Conservation (phyloP, 768 basidiomycete genomes). For the Suillus paluster region DNA sequence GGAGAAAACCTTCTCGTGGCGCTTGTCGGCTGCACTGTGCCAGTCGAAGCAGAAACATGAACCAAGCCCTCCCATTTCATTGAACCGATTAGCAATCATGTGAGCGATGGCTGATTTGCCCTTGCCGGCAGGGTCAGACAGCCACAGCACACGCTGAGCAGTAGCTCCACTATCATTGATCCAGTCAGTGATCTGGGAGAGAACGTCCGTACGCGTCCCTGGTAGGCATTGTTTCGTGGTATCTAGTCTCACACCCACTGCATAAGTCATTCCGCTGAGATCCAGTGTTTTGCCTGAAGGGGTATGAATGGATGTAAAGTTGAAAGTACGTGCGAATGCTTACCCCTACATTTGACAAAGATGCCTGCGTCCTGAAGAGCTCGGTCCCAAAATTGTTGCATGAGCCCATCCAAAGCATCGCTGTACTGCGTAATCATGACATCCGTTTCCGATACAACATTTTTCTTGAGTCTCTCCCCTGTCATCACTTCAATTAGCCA, state of each 20-base stretch:
- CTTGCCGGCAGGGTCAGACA: slow-evolving; percentile 22
- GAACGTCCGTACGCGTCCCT: slow-evolving; percentile 17
- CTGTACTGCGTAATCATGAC: not conserved
- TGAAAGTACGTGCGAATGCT: not conserved
- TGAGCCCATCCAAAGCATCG: not conserved
- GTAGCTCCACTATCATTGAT: not conserved
- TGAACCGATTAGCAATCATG: slow-evolving; percentile 17
- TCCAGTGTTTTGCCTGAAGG: not conserved
- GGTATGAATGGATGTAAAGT: not conserved
- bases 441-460: not conserved
- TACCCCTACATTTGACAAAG: not conserved
- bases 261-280: slow-evolving; percentile 6
- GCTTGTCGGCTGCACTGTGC: not conserved
- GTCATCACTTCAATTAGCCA: not conserved
- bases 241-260: not conserved
- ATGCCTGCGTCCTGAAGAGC: not conserved
- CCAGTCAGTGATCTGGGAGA: slow-evolving; percentile 23
- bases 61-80: slow-evolving; percentile 19
- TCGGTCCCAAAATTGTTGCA: slow-evolving; percentile 6
- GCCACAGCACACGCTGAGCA: slow-evolving; percentile 15
- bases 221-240: slow-evolving; percentile 15
- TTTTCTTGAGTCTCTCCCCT: slow-evolving; percentile 7
- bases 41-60: slow-evolving; percentile 24
- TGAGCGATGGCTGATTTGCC: slow-evolving; percentile 36
- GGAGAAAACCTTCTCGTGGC: slow-evolving; percentile 27